phyloP scores from a whole-genome alignment of 2,329 filamentous ascomycete genomes.

The Chaetomiaceae sp. region DNA sequence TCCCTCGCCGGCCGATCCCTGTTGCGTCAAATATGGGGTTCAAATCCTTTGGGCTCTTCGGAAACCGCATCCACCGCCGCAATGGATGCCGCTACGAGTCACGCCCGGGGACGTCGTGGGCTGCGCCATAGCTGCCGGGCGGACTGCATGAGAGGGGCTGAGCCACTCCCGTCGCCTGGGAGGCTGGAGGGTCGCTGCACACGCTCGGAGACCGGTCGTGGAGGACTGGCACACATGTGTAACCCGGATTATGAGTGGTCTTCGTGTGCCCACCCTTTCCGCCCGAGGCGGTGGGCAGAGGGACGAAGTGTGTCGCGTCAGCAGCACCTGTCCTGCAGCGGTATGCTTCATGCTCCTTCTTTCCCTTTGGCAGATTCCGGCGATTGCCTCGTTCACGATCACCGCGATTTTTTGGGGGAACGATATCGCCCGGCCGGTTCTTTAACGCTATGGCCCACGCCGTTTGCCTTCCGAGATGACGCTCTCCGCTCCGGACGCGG shows the following conservation, averaged over 20 bases:
- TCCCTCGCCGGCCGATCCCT: no score
- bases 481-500: constrained; percentile 4
- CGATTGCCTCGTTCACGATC: no score
- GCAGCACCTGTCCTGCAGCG: no score
- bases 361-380: no score
- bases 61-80: constrained; percentile 5
- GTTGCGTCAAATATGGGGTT: not conserved
- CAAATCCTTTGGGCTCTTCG: not conserved
- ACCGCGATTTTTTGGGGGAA: not conserved
- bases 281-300: no score
- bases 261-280: no score
- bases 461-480: constrained; percentile 6
- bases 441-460: constrained; percentile 6
- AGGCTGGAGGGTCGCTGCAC: no score
- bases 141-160: not conserved
- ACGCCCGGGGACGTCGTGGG: not conserved
- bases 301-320: no score
- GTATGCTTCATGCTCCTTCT: no score
- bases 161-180: constrained; percentile 10
- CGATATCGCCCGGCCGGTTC: not conserved
- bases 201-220: no score
- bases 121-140: not conserved
- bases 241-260: no score
- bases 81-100: constrained; percentile 1
- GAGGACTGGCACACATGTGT: no score